Evolutionary conservation across 2,329 filamentous ascomycete species (phyloP).

Genomic region (Colletotrichum musicola): DNA sequence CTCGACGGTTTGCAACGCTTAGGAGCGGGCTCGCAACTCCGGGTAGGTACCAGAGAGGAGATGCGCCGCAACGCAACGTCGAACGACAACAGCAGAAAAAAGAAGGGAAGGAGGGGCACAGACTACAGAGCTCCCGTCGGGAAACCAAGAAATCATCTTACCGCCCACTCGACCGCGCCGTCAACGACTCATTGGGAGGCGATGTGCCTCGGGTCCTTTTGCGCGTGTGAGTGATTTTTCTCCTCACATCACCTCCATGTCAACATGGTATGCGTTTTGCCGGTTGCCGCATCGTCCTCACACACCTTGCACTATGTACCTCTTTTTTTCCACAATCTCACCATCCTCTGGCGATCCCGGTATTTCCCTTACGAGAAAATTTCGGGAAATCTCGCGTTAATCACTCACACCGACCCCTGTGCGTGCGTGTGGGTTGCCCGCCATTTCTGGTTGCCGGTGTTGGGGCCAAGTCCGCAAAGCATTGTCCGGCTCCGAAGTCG

Average conservation of each 20-base stretch:
- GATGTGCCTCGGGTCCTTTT: no score
- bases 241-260: background rate
- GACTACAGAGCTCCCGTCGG: slow-evolving; percentile 43
- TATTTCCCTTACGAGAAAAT: slow-evolving; percentile 34
- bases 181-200: slow-evolving; percentile 40
- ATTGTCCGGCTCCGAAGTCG: slow-evolving; percentile 22
- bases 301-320: background rate
- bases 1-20: slow-evolving; percentile 19
- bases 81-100: slow-evolving; percentile 2
- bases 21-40: background rate
- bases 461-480: slow-evolving; percentile 10
- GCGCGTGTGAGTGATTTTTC: background rate
- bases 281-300: background rate
- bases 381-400: slow-evolving; percentile 26
- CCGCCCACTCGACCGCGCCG: slow-evolving; percentile 46
- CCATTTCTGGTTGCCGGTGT: slow-evolving; percentile 1
- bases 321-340: slow-evolving; percentile 5
- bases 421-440: background rate
- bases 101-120: no score
- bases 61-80: no score
- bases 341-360: slow-evolving; percentile 27
- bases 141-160: slow-evolving; percentile 46
- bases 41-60: no score
- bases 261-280: background rate
- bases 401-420: background rate